Evolutionary conservation across 2,329 filamentous ascomycete genomes (phyloP).

Genomic region (Grosmannia serpens): DNA sequence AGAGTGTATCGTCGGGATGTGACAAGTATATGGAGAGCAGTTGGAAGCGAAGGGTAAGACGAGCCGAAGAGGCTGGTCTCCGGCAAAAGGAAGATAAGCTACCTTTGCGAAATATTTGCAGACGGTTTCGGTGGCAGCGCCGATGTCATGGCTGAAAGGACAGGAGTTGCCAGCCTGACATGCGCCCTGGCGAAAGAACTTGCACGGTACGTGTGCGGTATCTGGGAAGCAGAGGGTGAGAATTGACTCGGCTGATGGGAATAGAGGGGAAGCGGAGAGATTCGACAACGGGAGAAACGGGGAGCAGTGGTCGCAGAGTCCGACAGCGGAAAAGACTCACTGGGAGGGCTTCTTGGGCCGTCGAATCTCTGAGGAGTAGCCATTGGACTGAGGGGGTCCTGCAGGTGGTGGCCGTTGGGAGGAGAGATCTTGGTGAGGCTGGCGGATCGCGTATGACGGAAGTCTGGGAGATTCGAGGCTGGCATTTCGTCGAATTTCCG

Average conservation of each 20-base stretch:
- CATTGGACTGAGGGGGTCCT: slow-evolving; percentile 24
- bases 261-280: not conserved
- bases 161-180: slow-evolving; percentile 95
- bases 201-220: slow-evolving; percentile 95
- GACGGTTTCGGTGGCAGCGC: slow-evolving; percentile 71
- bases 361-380: slow-evolving; percentile 36
- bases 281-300: not conserved
- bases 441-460: slow-evolving; percentile 40
- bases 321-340: slow-evolving; percentile 28
- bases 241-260: not conserved
- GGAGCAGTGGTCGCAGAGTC: not conserved
- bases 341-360: slow-evolving; percentile 51
- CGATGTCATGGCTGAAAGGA: slow-evolving; percentile 90
- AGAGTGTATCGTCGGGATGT: not conserved
- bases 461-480: slow-evolving; percentile 16
- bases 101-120: slow-evolving; percentile 99
- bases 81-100: slow-evolving; percentile 17
- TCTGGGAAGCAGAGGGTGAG: slow-evolving; percentile 38
- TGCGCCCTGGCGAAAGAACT: slow-evolving; percentile 94
- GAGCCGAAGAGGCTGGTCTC: not conserved
- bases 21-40: not conserved
- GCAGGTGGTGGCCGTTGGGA: slow-evolving; percentile 13
- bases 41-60: not conserved
- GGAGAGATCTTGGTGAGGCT: slow-evolving; percentile 40
- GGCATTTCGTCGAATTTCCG: slow-evolving; percentile 14